Conservation (phyloP, 169 alveolate species). For the Plasmodium inui region DNA sequence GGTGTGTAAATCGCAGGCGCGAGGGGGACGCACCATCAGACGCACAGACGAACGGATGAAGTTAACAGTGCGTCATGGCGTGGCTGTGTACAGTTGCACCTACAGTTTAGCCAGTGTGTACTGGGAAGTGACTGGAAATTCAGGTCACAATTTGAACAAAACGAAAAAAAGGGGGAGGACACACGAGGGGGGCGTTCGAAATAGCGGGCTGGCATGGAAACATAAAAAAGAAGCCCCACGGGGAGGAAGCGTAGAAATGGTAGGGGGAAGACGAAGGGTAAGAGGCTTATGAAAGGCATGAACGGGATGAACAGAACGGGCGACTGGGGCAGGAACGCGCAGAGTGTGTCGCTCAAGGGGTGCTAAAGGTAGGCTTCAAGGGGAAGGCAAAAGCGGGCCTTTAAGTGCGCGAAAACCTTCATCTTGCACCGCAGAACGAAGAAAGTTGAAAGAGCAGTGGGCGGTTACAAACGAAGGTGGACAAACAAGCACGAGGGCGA, state of each 20-base stretch:
- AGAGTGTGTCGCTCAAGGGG: no score
- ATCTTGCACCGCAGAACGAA: not conserved
- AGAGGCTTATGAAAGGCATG: not conserved
- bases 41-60: not conserved
- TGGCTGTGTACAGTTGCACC: not conserved
- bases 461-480: no score
- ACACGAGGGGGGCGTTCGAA: not conserved
- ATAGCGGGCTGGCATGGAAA: not conserved
- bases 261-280: no score
- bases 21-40: not conserved
- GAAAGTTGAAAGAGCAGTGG: not conserved
- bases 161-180: not conserved
- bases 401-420: not conserved
- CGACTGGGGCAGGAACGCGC: no score
- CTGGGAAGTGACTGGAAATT: not conserved
- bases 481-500: no score
- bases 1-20: not conserved
- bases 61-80: not conserved
- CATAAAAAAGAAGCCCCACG: not conserved
- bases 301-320: not conserved
- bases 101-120: not conserved
- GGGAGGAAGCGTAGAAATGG: no score
- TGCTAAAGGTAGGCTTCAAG: not conserved
- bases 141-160: not conserved
- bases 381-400: not conserved